phyloP scores from a whole-genome alignment of 2,329 filamentous ascomycete genomes.

The Pseudohalonectria lignicola region DNA sequence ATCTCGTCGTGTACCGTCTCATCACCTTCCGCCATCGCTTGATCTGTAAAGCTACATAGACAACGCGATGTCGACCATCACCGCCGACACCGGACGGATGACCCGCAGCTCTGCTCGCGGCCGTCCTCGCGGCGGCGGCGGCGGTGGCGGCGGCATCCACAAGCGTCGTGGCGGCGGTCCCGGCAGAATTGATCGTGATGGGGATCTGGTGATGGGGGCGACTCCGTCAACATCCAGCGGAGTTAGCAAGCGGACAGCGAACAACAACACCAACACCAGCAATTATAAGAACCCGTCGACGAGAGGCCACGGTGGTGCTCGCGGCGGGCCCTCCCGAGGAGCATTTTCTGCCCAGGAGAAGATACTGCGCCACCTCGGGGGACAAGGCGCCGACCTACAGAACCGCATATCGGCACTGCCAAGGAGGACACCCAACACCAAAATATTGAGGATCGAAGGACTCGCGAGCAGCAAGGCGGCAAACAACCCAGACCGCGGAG shows the following conservation, averaged over 20 bases:
- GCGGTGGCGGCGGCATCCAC: conserved; percentile 39
- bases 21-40: too few relatives aligned
- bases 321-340: not conserved
- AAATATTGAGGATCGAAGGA: conserved; percentile 43
- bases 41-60: too few relatives aligned
- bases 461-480: conserved; percentile 59
- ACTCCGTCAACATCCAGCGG: conserved; percentile 9
- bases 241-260: conserved; percentile 1
- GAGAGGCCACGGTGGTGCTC: not conserved
- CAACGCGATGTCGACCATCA: too few relatives aligned
- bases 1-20: too few relatives aligned
- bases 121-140: too few relatives aligned
- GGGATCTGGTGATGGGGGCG: conserved; percentile 48
- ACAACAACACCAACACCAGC: not conserved
- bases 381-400: conserved; percentile 14
- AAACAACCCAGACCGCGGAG: conserved; percentile 53
- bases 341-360: conserved; percentile 7
- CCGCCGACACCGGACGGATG: conserved; percentile 12
- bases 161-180: conserved; percentile 31
- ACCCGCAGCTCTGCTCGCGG: conserved; percentile 13
- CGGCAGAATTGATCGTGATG: conserved; percentile 38
- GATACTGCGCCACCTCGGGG: conserved; percentile 17
- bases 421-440: conserved; percentile 15
- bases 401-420: conserved; percentile 11
- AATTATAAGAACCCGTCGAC: not conserved